Evolutionary conservation across 192 early-diverging fungal species (phyloP).

Genomic region (Backusella luteola): DNA sequence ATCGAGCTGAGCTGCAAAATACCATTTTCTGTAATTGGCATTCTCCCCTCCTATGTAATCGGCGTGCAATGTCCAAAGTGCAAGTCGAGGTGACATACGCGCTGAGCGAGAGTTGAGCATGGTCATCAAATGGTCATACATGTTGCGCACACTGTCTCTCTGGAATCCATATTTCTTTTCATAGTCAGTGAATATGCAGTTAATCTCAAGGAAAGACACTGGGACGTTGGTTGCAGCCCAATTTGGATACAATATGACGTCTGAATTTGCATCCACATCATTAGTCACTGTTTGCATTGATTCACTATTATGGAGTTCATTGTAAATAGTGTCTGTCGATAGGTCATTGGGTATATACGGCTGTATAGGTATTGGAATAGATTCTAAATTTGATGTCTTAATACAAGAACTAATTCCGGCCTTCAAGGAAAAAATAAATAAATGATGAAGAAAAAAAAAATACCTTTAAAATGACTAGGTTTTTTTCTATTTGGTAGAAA

Average conservation of each 20-base stretch:
- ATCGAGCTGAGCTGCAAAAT: constrained; percentile 64
- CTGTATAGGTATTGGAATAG: neutral
- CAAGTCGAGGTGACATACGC: constrained; percentile 62
- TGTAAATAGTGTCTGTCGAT: neutral
- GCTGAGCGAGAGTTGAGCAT: constrained; percentile 65
- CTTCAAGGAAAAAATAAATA: neutral
- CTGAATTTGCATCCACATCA: neutral
- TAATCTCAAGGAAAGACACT: constrained; percentile 36
- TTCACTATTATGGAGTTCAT: neutral
- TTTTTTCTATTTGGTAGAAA: constrained; percentile 4
- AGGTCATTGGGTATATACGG: neutral
- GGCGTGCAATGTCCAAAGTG: constrained; percentile 60
- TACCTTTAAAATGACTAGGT: neutral
- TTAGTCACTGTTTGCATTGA: neutral
- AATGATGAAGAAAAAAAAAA: neutral
- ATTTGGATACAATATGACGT: constrained; percentile 4
- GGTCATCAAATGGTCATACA: constrained; percentile 63
- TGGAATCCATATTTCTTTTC: constrained; percentile 62
- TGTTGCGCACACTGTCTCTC: constrained; percentile 62
- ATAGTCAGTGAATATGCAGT: constrained; percentile 55
- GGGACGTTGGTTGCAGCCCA: constrained; percentile 18
- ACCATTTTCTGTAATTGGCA: constrained; percentile 69
- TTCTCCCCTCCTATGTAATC: constrained; percentile 68
- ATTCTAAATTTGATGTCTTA: neutral
- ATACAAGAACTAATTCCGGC: neutral